Percentiles rank a stretch among this genome's conserved stretches.
Evolutionary conservation across 331 rosid species (phyloP).

Genomic region (Quercus tomentella): DNA sequence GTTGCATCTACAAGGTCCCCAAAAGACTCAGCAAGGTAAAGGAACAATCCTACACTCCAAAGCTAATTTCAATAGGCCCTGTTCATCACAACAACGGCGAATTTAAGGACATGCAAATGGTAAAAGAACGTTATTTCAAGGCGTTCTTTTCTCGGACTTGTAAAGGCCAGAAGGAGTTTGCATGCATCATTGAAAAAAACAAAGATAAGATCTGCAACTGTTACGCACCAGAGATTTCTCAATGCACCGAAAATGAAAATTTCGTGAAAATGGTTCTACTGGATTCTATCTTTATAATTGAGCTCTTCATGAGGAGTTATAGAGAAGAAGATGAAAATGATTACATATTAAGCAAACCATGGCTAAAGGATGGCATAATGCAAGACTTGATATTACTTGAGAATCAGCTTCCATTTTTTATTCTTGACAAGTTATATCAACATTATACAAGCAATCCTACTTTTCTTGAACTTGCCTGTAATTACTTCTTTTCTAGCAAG

Average conservation of each 20-base stretch:
- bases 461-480: constrained; percentile 12
- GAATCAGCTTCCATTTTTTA: constrained; percentile 30
- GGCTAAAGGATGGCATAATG: constrained; percentile 5
- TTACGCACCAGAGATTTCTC: not conserved
- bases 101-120: constrained; percentile 22
- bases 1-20: constrained; percentile 25
- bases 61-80: constrained; percentile 35
- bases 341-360: not conserved
- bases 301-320: constrained; percentile 17
- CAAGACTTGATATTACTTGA: constrained; percentile 28
- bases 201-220: not conserved
- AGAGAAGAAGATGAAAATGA: not conserved
- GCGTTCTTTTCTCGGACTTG: not conserved
- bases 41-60: constrained; percentile 19
- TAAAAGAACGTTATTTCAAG: constrained; percentile 18
- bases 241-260: accelerated
- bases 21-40: constrained; percentile 14
- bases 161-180: not conserved
- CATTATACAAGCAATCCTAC: not conserved
- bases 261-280: constrained; percentile 13
- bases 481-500: not conserved
- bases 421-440: not conserved
- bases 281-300: constrained; percentile 39
- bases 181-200: not conserved
- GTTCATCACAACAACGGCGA: not conserved